A percentile compares a stretch with the other conserved stretches of the same genome.
phyloP scores from a whole-genome alignment of 2,329 filamentous ascomycete genomes.

The Diaporthe aspalathi region DNA sequence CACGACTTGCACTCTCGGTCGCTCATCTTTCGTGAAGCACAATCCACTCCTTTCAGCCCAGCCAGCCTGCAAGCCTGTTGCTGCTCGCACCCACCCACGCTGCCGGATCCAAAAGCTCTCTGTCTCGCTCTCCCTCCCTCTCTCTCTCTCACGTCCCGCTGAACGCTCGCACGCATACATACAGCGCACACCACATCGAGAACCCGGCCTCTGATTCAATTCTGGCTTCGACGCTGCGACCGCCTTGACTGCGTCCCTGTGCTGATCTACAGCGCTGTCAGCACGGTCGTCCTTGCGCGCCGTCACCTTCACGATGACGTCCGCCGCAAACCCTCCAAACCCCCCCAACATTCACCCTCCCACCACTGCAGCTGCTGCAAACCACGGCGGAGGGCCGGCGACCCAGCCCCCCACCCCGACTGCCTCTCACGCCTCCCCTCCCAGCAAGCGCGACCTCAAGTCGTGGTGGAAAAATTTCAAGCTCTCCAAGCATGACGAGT shows the following conservation, averaged over 20 bases:
- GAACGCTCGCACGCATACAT: background rate
- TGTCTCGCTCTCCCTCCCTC: background rate
- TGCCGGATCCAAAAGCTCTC: constrained; percentile 2
- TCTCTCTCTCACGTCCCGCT: background rate
- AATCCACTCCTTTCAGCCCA: constrained; percentile 26
- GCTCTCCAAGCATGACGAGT: constrained; percentile 69
- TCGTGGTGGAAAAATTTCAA: constrained; percentile 99
- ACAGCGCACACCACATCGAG: background rate
- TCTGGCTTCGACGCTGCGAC: constrained; percentile 22
- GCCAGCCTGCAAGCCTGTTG: background rate
- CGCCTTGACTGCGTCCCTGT: constrained; percentile 29
- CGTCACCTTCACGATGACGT: constrained; percentile 40
- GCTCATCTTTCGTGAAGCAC: constrained; percentile 36
- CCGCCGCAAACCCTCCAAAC: constrained; percentile 36
- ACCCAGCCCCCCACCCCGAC: constrained; percentile 44
- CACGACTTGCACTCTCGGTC: constrained; percentile 26
- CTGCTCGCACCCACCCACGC: constrained; percentile 25
- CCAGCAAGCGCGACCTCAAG: constrained; percentile 86
- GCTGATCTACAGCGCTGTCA: constrained; percentile 28
- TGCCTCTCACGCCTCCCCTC: constrained; percentile 72
- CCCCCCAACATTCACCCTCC: constrained; percentile 37
- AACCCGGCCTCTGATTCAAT: constrained; percentile 20
- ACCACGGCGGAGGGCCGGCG: constrained; percentile 21
- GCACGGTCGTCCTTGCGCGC: constrained; percentile 37
- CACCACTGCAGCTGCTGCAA: constrained; percentile 23